Conservation (phyloP, 192 early-diverging fungal genomes). For the Backusella westeae region DNA sequence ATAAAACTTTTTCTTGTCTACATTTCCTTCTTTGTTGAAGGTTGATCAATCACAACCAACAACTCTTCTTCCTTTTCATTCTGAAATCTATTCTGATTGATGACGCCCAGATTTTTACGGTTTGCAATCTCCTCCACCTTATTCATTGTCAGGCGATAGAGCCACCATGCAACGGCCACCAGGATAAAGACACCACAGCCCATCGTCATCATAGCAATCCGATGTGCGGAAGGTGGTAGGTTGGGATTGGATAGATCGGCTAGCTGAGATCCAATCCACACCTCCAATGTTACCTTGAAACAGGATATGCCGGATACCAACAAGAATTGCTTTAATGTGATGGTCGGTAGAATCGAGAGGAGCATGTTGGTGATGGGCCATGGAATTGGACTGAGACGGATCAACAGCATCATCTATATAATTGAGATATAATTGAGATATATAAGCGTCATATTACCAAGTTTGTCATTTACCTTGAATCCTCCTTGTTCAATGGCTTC, state of each 20-base stretch:
- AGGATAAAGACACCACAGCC: constrained; percentile 17
- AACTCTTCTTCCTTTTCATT: background rate
- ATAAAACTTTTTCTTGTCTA: background rate
- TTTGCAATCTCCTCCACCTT: constrained; percentile 13
- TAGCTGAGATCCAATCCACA: constrained; percentile 35
- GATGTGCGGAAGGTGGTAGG: constrained; percentile 24
- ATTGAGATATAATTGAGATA: too few species aligned
- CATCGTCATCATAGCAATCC: constrained; percentile 22
- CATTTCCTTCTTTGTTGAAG: constrained; percentile 11
- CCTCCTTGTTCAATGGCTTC: constrained; percentile 36
- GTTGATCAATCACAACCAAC: background rate
- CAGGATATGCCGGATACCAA: constrained; percentile 13
- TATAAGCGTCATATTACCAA: background rate
- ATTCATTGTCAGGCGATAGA: constrained; percentile 34
- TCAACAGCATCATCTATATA: constrained; percentile 31
- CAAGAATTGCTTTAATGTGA: constrained; percentile 19
- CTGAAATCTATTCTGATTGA: background rate
- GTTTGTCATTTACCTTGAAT: constrained; percentile 17
- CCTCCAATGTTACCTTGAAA: constrained; percentile 30
- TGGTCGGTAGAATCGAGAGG: constrained; percentile 12
- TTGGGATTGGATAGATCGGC: constrained; percentile 29
- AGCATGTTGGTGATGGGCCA: constrained; percentile 25
- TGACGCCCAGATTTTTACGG: background rate
- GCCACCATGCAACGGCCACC: constrained; percentile 21
- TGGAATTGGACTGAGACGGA: constrained; percentile 34